A percentile compares a stretch with the other conserved stretches of the same genome.
These are phyloP conservation scores for Conidiobolus incongruus DNA, from an alignment of 371 early-diverging fungal species.

Conservation along the genomic window DNA sequence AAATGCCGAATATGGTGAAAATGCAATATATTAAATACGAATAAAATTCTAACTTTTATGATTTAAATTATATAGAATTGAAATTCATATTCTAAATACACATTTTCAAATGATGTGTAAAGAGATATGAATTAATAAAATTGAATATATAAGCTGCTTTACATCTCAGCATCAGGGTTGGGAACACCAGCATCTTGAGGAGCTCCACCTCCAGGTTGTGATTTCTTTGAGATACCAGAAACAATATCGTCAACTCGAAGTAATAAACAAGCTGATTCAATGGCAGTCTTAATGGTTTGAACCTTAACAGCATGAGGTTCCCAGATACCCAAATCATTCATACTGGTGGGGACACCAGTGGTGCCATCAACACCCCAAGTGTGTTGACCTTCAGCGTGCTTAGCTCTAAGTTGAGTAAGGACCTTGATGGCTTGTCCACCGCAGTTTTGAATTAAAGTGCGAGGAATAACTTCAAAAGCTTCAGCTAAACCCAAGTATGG, in stretches of 20 bases:
- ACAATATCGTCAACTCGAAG: slow-evolving; percentile 96
- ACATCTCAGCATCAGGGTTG: no score
- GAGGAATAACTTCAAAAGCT: slow-evolving; percentile 96
- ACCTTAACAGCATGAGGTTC: slow-evolving; percentile 99
- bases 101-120: no score
- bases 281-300: slow-evolving; percentile 98
- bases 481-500: slow-evolving; percentile 88
- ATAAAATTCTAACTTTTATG: no score
- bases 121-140: no score
- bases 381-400: slow-evolving; percentile 74
- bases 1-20: no score
- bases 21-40: no score
- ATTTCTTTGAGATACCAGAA: slow-evolving; percentile 57
- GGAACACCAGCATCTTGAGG: background rate
- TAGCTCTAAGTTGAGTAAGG: slow-evolving; percentile 83
- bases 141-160: no score
- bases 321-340: slow-evolving; percentile 92
- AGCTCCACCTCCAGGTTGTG: slow-evolving; percentile 13
- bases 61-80: no score
- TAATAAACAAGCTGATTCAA: slow-evolving; percentile 89
- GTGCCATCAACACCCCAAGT: slow-evolving; percentile 94
- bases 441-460: slow-evolving; percentile 95
- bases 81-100: no score
- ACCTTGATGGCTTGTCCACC: slow-evolving; percentile 93
- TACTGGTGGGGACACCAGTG: slow-evolving; percentile 90